phyloP scores from a whole-genome alignment of 257 asterid genomes.

The Capsicum chinense region DNA sequence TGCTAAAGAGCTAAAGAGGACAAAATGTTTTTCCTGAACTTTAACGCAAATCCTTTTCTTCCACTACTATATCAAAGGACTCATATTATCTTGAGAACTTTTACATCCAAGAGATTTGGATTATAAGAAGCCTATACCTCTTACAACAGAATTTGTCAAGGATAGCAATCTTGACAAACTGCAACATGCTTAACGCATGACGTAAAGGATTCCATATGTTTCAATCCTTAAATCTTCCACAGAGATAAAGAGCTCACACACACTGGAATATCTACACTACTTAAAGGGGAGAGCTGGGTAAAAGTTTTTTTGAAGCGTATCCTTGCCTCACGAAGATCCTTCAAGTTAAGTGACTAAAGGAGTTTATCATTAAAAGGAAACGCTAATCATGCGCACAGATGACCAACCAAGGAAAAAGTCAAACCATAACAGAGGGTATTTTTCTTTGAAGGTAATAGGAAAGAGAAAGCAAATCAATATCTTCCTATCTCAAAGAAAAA shows the following conservation, averaged over 20 bases:
- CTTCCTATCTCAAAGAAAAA: constrained; percentile 7
- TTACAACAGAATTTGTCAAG: constrained; percentile 13
- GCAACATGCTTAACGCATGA: neutral
- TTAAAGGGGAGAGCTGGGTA: constrained; percentile 17
- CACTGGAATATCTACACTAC: constrained; percentile 1
- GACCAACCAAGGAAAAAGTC: constrained; percentile 6
- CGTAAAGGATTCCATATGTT: neutral
- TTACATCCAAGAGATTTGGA: constrained; percentile 6
- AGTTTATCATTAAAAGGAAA: constrained; percentile 23
- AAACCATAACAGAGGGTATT: neutral
- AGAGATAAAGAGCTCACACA: neutral
- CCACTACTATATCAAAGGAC: constrained; percentile 15
- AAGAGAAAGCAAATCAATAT: neutral
- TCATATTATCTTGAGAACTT: constrained; percentile 19
- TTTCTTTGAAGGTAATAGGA: constrained; percentile 11
- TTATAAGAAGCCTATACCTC: neutral
- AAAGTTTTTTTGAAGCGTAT: neutral
- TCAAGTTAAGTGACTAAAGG: constrained; percentile 18
- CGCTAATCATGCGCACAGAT: neutral
- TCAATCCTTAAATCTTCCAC: constrained; percentile 17
- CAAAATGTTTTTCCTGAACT: neutral
- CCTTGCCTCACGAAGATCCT: neutral
- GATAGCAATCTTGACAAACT: constrained; percentile 3
- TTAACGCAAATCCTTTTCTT: constrained; percentile 3
- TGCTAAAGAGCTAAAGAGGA: constrained; percentile 1